Evolutionary conservation across 495 filamentous ascomycete species (phyloP), one percentile per base, ranked within the genome.

Genomic region (Tuber brumale): DNA sequence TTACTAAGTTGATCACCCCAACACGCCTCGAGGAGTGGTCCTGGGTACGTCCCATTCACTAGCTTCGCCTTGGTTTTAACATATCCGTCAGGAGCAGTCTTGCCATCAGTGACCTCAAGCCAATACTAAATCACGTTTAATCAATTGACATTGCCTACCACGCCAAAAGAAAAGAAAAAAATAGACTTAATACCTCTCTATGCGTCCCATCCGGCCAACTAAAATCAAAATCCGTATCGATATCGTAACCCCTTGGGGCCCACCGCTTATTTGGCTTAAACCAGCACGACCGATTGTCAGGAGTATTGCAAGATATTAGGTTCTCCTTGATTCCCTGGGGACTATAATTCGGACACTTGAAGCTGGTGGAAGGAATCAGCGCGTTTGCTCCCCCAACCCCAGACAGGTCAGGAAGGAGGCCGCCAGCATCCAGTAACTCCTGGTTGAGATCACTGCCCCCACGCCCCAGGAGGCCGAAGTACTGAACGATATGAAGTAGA

Each of bases 1-100:
- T 71, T 31, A 80, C 77, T 74, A 75, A 81, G 41, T 42, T 69
- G 73, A 41, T 84, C 83, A 16, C 84, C 83, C 84, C 84, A 84
- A 70, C 80, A 77, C 6, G 84, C 83, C 74, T 80, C 76, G 66
- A 84, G 76, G 1, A 76, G 42, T 39, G 84, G 82, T 21, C 83
- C 83, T 5, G 77, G 79, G 23, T 80, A 77, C 41, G 41, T 69
- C 23, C 76, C 81, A 69, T 81, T 83, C 46, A 81, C 66, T 27
- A 80, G 66, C 70, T 81, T 75, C 37, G 76, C 74, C 14, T 66
- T 66, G 19, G 72, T 21, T 39, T 75, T 75, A 21, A 72, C 23
- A 39, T 79, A 76, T 27, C 82, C 82, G 73, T 84, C 82, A 10
- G 82, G 82, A 14, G 46, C 9, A 23, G 76, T 57, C 31, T 16